These are phyloP conservation scores for Pezicula radicicola DNA, from an alignment of 2,329 filamentous ascomycete genomes.

Conservation along the genomic window DNA sequence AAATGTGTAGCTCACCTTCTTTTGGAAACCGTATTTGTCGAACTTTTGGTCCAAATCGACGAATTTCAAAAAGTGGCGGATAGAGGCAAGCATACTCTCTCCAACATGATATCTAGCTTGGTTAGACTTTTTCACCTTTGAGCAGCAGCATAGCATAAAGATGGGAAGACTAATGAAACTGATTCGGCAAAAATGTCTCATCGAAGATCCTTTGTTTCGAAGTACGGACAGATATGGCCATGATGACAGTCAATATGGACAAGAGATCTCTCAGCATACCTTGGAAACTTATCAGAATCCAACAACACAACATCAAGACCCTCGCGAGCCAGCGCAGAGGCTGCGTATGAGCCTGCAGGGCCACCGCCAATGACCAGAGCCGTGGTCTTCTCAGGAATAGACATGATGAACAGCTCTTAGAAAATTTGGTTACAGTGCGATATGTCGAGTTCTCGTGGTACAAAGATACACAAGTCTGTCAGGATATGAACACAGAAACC, in stretches of 20 bases:
- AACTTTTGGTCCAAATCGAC: conserved; percentile 39
- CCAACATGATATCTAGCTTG: conserved; percentile 33
- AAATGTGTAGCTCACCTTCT: conserved; percentile 29
- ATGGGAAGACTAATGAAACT: too few species aligned
- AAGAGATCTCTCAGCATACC: conserved; percentile 19
- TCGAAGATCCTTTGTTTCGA: too few species aligned
- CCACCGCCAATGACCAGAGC: conserved; percentile 40
- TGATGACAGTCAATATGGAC: background rate
- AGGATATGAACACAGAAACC: too few species aligned
- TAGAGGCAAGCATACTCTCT: conserved; percentile 32
- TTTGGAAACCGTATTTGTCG: conserved; percentile 34
- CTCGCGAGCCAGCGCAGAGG: conserved; percentile 39
- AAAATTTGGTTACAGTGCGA: background rate
- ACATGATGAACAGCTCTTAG: background rate
- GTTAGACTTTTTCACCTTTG: background rate
- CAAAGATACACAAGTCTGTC: too few species aligned
- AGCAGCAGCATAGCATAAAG: too few species aligned
- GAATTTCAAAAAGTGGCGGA: conserved; percentile 41
- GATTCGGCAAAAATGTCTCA: too few species aligned
- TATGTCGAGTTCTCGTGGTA: too few species aligned
- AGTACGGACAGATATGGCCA: too few species aligned
- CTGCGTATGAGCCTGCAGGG: conserved; percentile 42
- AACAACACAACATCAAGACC: conserved; percentile 40
- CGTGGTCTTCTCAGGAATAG: background rate
- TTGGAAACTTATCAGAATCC: conserved; percentile 40